These are phyloP conservation scores for Eucalyptus leucophloia DNA, from an alignment of 345 rosid genomes.

Conservation along the genomic window DNA sequence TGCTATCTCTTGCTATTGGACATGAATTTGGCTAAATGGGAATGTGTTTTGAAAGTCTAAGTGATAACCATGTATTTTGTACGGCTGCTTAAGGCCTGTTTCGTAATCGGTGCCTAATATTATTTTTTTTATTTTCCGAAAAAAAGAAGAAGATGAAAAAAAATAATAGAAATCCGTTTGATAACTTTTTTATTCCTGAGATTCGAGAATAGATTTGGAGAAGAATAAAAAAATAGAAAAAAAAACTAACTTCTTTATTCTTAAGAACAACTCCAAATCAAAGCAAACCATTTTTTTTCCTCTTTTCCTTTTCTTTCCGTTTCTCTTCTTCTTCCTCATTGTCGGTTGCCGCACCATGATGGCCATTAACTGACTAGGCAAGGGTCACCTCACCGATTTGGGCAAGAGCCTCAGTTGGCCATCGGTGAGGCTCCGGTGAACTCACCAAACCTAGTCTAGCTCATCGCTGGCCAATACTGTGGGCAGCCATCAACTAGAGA, in stretches of 20 bases:
- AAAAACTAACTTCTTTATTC: too few relatives aligned
- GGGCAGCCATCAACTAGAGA: accelerated
- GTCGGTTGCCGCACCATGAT: accelerated
- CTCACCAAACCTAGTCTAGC: accelerated
- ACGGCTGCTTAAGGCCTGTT: background rate
- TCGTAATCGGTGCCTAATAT: too few relatives aligned
- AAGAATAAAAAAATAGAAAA: accelerated
- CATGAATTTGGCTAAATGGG: background rate
- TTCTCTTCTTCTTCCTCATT: too few relatives aligned
- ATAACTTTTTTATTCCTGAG: accelerated
- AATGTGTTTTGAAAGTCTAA: background rate
- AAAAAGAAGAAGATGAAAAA: too few relatives aligned
- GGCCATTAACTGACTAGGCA: too few relatives aligned
- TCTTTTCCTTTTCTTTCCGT: accelerated
- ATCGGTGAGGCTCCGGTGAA: accelerated
- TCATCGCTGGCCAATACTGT: accelerated
- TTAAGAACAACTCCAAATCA: accelerated
- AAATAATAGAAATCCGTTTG: too few relatives aligned
- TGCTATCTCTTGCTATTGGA: background rate
- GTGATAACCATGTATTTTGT: background rate
- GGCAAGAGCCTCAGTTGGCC: too few relatives aligned
- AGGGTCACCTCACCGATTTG: too few relatives aligned
- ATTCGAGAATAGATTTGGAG: accelerated
- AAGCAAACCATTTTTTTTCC: accelerated
- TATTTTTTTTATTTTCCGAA: accelerated